Base-by-base conservation (phyloP, 306 rosid species). In the Clitoria ternatea region DNA sequence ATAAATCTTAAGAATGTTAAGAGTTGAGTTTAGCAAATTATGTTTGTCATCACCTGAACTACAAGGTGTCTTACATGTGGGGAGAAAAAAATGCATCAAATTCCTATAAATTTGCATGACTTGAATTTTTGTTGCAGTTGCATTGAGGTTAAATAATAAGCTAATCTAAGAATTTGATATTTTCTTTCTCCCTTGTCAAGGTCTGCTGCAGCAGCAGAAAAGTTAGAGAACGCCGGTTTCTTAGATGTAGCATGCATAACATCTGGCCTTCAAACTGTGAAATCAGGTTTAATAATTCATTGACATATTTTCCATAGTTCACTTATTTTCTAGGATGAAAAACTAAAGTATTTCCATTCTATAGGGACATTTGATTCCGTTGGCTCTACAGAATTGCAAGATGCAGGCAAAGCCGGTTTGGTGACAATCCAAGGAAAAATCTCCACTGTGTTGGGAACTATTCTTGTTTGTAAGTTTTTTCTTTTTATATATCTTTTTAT, bases 321-420 rank as follows among this genome's bases (percentile, higher is more conserved):
- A 22, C 6, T 69, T 30, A 33, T 30, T 8, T 49, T 29, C 7
- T 26, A 11, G 69, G 27, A 27, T 18, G 56, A 64, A 12, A 29
- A 33, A 68, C 13, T 42, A 44, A 60, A 39, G 20, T n/a, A 30
- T 66, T 61, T 57, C 69, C 9, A 2, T 43, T 62, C 9, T 80
- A 73, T 75, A 94, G 98, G 96, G 67, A 81, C 86, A 66, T 90
- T 94, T 75, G 97, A 94, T 30, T 23, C 95, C 6, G 87, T 89
- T 10, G 98, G 98, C 53, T 74, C 95, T 15, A 81, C 82, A 0
- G 91, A 89, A 86, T 81, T 94, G 89, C 82, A 94, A 75, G 65
- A 94, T 78, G 98, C 98, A 13, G 97, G 98, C 61, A 94, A 94
- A 81, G 97, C 96, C 33, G 98, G 98, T 45, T 77, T 90, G 77